These are phyloP conservation scores for Septoria petroselini DNA, from an alignment of 2,329 filamentous ascomycete species.

Conservation along the genomic window DNA sequence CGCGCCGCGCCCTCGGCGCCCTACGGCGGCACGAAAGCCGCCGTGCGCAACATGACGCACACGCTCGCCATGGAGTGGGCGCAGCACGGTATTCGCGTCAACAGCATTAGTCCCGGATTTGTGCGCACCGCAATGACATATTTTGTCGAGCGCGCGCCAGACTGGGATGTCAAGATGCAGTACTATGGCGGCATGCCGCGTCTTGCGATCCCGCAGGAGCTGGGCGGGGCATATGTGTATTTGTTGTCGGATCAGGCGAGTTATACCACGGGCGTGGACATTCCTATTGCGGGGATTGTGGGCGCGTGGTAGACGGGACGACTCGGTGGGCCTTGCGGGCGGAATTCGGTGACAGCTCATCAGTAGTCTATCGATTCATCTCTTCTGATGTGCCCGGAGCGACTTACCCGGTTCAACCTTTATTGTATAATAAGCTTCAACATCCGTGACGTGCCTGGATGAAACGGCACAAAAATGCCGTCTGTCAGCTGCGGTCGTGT, in stretches of 20 bases:
- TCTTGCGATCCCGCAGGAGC: constrained; percentile 51
- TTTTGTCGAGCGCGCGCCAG: constrained; percentile 49
- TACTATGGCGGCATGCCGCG: constrained; percentile 56
- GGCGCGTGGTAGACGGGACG: constrained; percentile 20
- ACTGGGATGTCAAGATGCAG: constrained; percentile 53
- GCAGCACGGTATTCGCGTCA: constrained; percentile 37
- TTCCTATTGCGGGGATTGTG: constrained; percentile 46
- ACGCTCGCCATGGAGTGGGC: constrained; percentile 40
- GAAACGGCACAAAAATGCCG: background rate
- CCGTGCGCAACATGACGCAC: constrained; percentile 44
- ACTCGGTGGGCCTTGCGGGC: background rate
- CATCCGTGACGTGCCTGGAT: no score
- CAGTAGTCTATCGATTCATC: background rate
- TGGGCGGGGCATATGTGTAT: constrained; percentile 52
- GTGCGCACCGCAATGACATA: constrained; percentile 48
- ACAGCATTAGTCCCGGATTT: constrained; percentile 36
- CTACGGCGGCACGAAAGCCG: constrained; percentile 45
- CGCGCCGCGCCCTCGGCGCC: constrained; percentile 36
- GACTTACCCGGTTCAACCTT: no score
- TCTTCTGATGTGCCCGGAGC: no score
- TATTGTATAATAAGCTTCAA: no score
- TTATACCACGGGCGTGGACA: constrained; percentile 51
- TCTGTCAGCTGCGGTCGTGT: no score
- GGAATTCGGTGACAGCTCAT: background rate
- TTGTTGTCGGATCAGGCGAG: constrained; percentile 48